Evolutionary conservation across 2,329 filamentous ascomycete species (phyloP).

Genomic region (Exophiala calicioides): DNA sequence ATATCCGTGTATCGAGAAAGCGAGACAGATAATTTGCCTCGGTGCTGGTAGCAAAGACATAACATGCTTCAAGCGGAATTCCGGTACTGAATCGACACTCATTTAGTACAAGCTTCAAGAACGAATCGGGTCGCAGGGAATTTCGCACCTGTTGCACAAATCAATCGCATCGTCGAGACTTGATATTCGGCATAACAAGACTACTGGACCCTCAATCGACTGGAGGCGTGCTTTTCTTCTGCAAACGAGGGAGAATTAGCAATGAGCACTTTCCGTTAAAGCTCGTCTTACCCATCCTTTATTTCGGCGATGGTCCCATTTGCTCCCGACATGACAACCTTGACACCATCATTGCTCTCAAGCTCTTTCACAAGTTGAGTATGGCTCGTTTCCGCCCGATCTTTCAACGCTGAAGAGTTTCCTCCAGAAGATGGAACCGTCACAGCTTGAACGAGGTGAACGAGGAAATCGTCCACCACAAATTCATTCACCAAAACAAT

Average conservation of each 20-base stretch:
- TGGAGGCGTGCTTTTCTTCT: conserved; percentile 30
- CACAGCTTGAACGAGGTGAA: conserved; percentile 9
- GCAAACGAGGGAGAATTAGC: neutral
- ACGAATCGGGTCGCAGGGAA: neutral
- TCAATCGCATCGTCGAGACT: conserved; percentile 59
- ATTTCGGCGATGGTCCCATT: conserved; percentile 36
- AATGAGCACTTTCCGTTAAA: no score
- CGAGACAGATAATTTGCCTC: conserved; percentile 62
- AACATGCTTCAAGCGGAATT: conserved; percentile 48
- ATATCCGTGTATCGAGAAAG: conserved; percentile 53
- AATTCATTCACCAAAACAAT: conserved; percentile 67
- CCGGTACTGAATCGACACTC: conserved; percentile 30
- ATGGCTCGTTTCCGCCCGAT: neutral
- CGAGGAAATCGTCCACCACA: conserved; percentile 35
- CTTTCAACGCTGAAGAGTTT: neutral
- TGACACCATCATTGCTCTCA: conserved; percentile 8
- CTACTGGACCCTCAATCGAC: conserved; percentile 46
- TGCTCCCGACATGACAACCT: conserved; percentile 33
- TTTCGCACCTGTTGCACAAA: conserved; percentile 39
- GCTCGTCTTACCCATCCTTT: conserved; percentile 31
- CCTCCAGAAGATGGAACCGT: neutral
- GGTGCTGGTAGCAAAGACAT: conserved; percentile 53
- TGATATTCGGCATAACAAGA: conserved; percentile 49
- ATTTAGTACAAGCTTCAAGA: neutral
- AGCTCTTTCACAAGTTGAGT: conserved; percentile 2